Evolutionary conservation across 176 grass and related monocot genomes (phyloP).

Genomic region (Bromus sterilis): DNA sequence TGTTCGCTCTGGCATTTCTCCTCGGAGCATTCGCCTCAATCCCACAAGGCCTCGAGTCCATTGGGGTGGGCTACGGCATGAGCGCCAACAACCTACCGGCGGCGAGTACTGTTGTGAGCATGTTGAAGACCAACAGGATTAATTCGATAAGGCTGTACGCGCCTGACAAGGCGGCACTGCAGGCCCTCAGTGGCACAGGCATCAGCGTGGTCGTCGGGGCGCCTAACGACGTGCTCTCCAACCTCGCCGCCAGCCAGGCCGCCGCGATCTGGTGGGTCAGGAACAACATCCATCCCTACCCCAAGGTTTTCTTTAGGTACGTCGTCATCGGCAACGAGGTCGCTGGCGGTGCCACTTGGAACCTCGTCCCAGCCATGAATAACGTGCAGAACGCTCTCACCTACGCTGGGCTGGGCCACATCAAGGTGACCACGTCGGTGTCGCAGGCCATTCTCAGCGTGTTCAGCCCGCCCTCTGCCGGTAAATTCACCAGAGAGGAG

Average conservation of each 20-base stretch:
- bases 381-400: conserved; percentile 44
- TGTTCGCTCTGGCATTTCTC: conserved; percentile 41
- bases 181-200: conserved; percentile 34
- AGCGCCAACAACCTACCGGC: conserved; percentile 36
- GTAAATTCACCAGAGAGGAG: conserved; percentile 46
- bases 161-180: conserved; percentile 29
- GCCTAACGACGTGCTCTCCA: no score
- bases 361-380: conserved; percentile 55
- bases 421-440: conserved; percentile 68
- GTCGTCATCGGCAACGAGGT: no score
- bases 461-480: conserved; percentile 52
- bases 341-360: conserved; percentile 28
- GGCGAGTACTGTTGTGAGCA: conserved; percentile 26
- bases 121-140: conserved; percentile 43
- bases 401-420: conserved; percentile 26
- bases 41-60: conserved; percentile 27
- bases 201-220: conserved; percentile 36
- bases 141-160: conserved; percentile 41
- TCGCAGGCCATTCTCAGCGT: no score
- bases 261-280: conserved; percentile 35
- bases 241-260: conserved; percentile 12
- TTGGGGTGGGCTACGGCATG: conserved; percentile 67
- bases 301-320: conserved; percentile 50
- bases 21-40: conserved; percentile 32
- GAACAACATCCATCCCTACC: conserved; percentile 52